These are phyloP conservation scores for Coemansia sp. DNA, from an alignment of 192 early-diverging fungal genomes.

Conservation along the genomic window DNA sequence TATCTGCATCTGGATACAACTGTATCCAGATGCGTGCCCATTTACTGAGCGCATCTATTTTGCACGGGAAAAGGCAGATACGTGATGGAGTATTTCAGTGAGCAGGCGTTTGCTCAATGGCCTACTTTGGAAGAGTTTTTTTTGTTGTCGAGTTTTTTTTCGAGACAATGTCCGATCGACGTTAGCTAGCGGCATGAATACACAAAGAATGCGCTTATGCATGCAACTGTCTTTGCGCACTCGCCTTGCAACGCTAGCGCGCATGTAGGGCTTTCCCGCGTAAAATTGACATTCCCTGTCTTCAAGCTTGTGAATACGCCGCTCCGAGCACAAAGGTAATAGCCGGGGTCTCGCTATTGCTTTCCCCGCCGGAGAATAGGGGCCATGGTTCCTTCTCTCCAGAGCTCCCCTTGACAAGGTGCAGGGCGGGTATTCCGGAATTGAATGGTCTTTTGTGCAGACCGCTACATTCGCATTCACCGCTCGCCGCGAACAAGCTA, in stretches of 20 bases:
- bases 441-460: not conserved
- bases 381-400: not conserved
- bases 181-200: not conserved
- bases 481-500: not conserved
- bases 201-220: not conserved
- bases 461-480: not conserved
- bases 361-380: not conserved
- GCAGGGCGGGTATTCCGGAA: not conserved
- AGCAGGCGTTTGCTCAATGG: not conserved
- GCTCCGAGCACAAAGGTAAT: not conserved
- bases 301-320: not conserved
- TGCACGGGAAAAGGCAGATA: not conserved
- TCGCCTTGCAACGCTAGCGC: not conserved
- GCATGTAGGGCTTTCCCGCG: not conserved
- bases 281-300: not conserved
- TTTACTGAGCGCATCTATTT: not conserved
- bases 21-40: slow-evolving; percentile 4
- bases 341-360: not conserved
- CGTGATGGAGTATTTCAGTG: not conserved
- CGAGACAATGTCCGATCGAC: not conserved
- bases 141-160: not conserved
- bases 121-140: not conserved
- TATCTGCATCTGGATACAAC: not conserved
- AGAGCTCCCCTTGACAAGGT: not conserved
- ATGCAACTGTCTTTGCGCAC: not conserved